Evolutionary conservation across 2,329 filamentous ascomycete genomes (phyloP).

Genomic region (Graphilbum ipis-grandicollis): DNA sequence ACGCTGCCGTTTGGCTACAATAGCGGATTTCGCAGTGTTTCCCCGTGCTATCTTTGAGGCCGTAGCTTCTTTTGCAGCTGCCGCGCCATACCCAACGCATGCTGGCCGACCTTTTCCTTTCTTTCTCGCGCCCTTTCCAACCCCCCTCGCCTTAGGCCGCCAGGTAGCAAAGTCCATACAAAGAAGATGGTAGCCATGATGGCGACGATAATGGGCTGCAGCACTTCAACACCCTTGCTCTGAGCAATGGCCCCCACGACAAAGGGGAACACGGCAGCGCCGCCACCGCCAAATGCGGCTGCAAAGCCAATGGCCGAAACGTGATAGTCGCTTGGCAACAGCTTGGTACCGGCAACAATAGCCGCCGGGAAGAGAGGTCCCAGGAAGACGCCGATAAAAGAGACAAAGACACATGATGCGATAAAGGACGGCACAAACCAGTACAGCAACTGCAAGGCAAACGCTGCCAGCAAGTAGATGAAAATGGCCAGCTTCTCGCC

Average conservation of each 20-base stretch:
- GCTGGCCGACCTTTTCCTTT: conserved; percentile 18
- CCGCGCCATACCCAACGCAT: conserved; percentile 10
- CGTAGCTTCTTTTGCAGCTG: conserved; percentile 4
- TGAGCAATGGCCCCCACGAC: conserved; percentile 51
- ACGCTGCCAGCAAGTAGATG: conserved; percentile 44
- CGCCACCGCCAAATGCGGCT: conserved; percentile 57
- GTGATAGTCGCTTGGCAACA: conserved; percentile 56
- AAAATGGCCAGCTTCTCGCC: conserved; percentile 53
- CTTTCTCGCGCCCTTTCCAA: conserved; percentile 22
- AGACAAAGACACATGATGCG: conserved; percentile 53
- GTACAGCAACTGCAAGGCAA: conserved; percentile 54
- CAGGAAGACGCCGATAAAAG: conserved; percentile 61
- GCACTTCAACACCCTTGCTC: conserved; percentile 32
- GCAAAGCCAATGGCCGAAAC: conserved; percentile 70
- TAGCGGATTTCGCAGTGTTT: too few relatives aligned
- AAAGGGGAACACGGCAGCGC: conserved; percentile 50
- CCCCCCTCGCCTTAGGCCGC: conserved; percentile 14
- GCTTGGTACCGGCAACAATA: conserved; percentile 55
- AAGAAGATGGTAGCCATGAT: conserved; percentile 26
- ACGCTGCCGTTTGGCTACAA: too few relatives aligned
- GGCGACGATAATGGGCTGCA: conserved; percentile 37
- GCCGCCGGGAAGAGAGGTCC: conserved; percentile 65
- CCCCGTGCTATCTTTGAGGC: not conserved
- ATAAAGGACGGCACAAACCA: conserved; percentile 69
- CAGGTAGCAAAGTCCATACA: conserved; percentile 27